These are phyloP conservation scores for Emergomyces orientalis DNA, from an alignment of 2,329 filamentous ascomycete species.

Conservation along the genomic window DNA sequence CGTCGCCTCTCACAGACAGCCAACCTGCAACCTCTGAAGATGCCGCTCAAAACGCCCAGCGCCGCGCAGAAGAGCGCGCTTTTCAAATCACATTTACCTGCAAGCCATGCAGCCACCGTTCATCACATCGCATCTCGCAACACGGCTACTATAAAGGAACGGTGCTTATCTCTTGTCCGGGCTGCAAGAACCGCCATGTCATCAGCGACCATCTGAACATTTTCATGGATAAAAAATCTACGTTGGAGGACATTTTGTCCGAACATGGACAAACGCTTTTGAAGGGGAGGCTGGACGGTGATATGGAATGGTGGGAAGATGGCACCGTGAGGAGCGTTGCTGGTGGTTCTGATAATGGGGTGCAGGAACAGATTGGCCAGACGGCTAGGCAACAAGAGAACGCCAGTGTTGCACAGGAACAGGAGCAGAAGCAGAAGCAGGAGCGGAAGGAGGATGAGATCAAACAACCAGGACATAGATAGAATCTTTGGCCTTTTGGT, in stretches of 20 bases:
- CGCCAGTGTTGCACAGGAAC: neutral
- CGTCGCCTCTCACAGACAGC: constrained; percentile 29
- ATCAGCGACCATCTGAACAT: constrained; percentile 81
- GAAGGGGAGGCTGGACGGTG: constrained; percentile 69
- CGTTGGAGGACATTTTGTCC: constrained; percentile 36
- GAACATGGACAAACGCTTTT: constrained; percentile 59
- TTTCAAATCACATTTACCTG: constrained; percentile 93
- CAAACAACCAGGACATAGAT: neutral
- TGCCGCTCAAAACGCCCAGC: constrained; percentile 28
- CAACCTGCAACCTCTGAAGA: constrained; percentile 26
- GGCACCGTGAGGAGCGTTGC: constrained; percentile 20
- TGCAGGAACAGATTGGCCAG: neutral
- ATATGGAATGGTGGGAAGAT: constrained; percentile 87
- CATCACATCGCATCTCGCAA: constrained; percentile 79
- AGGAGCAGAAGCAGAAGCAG: neutral
- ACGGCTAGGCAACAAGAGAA: neutral
- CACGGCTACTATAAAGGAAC: constrained; percentile 91
- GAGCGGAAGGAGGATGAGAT: neutral
- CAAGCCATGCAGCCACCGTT: constrained; percentile 69
- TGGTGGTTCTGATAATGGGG: neutral
- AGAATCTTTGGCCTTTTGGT: neutral
- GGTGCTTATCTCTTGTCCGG: constrained; percentile 77
- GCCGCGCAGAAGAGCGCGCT: constrained; percentile 48
- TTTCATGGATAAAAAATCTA: constrained; percentile 36
- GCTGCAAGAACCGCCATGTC: constrained; percentile 77